Evolutionary conservation across 306 rosid genomes (phyloP).

Genomic region (Acacia melanoxylon): DNA sequence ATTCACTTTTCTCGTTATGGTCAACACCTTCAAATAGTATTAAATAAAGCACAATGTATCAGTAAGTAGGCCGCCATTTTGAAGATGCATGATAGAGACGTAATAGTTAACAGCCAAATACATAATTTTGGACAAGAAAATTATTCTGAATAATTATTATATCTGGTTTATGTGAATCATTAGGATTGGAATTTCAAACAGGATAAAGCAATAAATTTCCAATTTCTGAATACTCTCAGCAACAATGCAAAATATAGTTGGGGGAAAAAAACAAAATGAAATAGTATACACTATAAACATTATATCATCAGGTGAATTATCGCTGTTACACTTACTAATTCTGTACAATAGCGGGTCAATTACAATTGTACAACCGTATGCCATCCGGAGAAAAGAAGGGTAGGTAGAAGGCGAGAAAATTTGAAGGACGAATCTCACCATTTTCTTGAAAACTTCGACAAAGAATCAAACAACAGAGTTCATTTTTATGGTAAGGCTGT

Average conservation of each 20-base stretch:
- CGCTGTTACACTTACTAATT: background rate
- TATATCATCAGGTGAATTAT: background rate
- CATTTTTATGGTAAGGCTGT: too few species aligned
- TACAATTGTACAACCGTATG: background rate
- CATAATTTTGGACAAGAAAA: conserved; percentile 14
- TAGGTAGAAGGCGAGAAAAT: background rate
- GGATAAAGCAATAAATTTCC: background rate
- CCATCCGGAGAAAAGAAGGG: background rate
- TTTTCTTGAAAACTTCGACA: background rate
- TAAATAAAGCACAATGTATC: conserved; percentile 26
- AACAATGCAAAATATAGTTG: background rate
- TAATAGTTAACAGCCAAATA: background rate
- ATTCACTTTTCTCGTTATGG: conserved; percentile 45
- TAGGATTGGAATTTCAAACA: conserved; percentile 3
- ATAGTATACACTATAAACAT: background rate
- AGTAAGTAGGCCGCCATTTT: conserved; percentile 32
- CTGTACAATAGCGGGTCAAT: background rate
- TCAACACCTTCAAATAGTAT: conserved; percentile 54
- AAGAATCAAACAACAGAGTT: too few species aligned
- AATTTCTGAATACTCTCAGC: background rate
- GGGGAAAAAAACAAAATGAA: background rate
- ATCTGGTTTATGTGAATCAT: conserved; percentile 3
- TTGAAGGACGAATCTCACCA: background rate
- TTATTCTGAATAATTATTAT: background rate
- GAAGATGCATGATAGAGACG: background rate